A percentile compares a stretch with the other conserved stretches of the same genome.
phyloP scores from a whole-genome alignment of 805 yeast genomes.

The Zygotorulaspora chibaensis region DNA sequence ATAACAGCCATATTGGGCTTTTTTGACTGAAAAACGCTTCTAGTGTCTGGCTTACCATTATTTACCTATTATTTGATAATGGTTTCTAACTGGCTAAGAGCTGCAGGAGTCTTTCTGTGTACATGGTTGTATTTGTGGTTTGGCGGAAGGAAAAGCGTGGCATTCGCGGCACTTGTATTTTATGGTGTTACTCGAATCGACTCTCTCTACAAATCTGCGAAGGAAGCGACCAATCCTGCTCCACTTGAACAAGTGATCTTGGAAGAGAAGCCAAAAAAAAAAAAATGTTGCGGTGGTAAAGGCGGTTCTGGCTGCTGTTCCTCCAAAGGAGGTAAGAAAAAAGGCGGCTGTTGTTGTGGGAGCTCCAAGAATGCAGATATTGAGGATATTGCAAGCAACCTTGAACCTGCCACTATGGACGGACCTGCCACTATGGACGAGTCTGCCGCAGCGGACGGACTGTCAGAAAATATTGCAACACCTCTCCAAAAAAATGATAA shows the following conservation, averaged over 20 bases:
- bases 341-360: slow-evolving; percentile 32
- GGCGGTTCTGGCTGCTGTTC: slow-evolving; percentile 21
- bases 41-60: neutral
- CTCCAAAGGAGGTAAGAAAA: slow-evolving; percentile 15
- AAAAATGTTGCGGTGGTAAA: slow-evolving; percentile 26
- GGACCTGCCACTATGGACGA: slow-evolving; percentile 19
- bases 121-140: slow-evolving; percentile 20
- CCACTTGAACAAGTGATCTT: neutral
- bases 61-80: neutral
- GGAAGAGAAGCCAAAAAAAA: slow-evolving; percentile 12
- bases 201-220: slow-evolving; percentile 5
- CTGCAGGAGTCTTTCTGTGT: slow-evolving; percentile 1
- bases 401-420: slow-evolving; percentile 4
- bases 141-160: slow-evolving; percentile 39
- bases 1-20: too few species aligned
- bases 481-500: slow-evolving; percentile 5
- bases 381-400: slow-evolving; percentile 12
- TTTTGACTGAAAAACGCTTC: too few species aligned
- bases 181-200: slow-evolving; percentile 25
- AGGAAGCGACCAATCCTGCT: slow-evolving; percentile 5
- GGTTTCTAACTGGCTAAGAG: slow-evolving; percentile 5
- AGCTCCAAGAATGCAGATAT: slow-evolving; percentile 24
- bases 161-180: slow-evolving; percentile 28
- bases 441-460: slow-evolving; percentile 13
- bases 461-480: neutral